Base-by-base conservation (phyloP, 345 rosid species). In the Noccaea caerulescens region DNA sequence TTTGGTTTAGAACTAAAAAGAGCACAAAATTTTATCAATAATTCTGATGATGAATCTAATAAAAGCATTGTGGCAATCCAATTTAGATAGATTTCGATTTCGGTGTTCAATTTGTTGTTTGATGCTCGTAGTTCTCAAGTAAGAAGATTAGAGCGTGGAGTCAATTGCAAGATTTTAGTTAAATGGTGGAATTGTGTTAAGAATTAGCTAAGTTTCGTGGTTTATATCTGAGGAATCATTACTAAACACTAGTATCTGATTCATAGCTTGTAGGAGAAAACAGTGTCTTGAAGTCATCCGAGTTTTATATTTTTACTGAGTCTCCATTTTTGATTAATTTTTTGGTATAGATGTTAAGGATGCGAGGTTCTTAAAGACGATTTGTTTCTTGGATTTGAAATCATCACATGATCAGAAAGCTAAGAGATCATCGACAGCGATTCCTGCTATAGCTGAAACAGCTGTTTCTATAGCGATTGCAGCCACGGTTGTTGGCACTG, bases 391-490 rank as follows among this genome's bases (percentile, higher is more conserved):
- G 1, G 69, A 68, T 67, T 20, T 66, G 56, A 85, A 73, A 27
- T 50, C 76, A 12, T 66, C 25, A 71, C 51, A 65, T 44, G 80
- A 51, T 44, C 80, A 51, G 5, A 76, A 8, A 44, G 44, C 50
- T 20, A 77, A 80, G 55, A 88, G 73, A 27, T 23, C 62, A 73
- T 69, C 78, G 36, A 43, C 10, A 6, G 20, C 65, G 63, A 39
- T 73, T 72, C 73, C 68, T 49, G 87, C 89, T 41, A 71, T 87
- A 58, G 88, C 86, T 11, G 97, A 93, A 79, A 86, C 96, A 43
- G 90, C 87, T 62, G 83, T 84, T 74, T 87, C 97, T 75, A 77
- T 89, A 37, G 96, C 90, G 50, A 76, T 93, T 81, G 97, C 92
- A 66, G 97, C 89, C 13, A 79, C 94, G 0, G 85, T 86, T 55